Evolutionary conservation across 2,329 filamentous ascomycete genomes (phyloP).

Genomic region (Aureobasidium melanogenum): DNA sequence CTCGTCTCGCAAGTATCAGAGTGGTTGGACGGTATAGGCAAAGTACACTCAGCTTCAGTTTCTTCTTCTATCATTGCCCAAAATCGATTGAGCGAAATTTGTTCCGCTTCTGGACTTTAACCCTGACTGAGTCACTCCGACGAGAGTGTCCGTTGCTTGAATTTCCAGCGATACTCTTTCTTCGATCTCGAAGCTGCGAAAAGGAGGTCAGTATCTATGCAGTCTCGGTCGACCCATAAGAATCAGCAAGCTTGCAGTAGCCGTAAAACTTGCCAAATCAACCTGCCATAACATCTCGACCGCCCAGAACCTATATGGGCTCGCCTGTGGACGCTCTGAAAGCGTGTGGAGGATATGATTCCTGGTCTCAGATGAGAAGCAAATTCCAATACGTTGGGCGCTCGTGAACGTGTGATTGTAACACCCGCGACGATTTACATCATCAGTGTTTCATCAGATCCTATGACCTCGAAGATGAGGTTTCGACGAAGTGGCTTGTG

Average conservation of each 20-base stretch:
- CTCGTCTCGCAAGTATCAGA: neutral
- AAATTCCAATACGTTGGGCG: neutral
- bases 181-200: neutral
- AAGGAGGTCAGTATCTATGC: neutral
- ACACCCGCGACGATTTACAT: neutral
- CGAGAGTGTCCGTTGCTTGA: neutral
- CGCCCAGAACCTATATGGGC: neutral
- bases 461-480: neutral
- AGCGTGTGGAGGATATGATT: neutral
- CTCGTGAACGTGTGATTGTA: neutral
- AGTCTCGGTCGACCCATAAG: neutral
- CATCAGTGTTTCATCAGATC: neutral
- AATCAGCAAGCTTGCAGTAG: neutral
- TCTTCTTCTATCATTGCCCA: neutral
- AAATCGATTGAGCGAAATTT: neutral
- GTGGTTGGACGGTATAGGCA: neutral
- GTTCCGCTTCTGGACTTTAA: no score
- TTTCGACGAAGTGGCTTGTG: neutral
- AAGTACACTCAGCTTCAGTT: neutral
- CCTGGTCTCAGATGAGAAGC: neutral
- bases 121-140: neutral
- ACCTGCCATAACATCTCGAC: neutral
- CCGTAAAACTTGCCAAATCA: neutral
- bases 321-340: neutral
- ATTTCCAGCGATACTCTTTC: neutral